A percentile compares a stretch with the other conserved stretches of the same genome.
Conservation (phyloP, 148 eudicot genomes). For the Camellia sinensis region DNA sequence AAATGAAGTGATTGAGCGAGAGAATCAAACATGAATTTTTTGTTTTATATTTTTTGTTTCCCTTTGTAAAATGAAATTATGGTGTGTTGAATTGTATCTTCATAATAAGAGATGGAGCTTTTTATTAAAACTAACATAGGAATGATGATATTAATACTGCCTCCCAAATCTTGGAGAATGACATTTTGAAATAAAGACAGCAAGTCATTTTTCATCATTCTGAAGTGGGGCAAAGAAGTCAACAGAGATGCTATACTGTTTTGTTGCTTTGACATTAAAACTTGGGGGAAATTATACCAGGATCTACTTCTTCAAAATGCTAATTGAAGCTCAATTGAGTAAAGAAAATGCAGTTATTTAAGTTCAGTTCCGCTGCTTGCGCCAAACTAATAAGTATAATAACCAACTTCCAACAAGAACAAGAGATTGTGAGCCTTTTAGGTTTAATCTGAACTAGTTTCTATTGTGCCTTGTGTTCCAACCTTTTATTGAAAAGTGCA, state of each 20-base stretch:
- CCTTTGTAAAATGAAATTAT: background rate
- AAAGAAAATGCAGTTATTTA: background rate
- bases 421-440: background rate
- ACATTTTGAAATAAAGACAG: background rate
- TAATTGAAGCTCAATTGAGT: background rate
- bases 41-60: background rate
- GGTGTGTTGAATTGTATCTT: background rate
- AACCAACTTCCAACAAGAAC: constrained; percentile 1
- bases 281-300: background rate
- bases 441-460: background rate
- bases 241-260: background rate
- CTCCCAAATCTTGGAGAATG: background rate
- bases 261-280: background rate
- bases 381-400: background rate
- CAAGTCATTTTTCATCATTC: background rate
- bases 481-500: background rate
- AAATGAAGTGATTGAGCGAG: background rate
- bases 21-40: background rate
- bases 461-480: background rate
- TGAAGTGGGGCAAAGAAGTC: background rate
- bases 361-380: background rate
- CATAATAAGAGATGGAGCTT: background rate
- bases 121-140: background rate
- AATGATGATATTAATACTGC: background rate
- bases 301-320: background rate